These are phyloP conservation scores for Haemoproteus tartakovskyi DNA, from an alignment of 169 alveolate species.

Conservation along the genomic window DNA sequence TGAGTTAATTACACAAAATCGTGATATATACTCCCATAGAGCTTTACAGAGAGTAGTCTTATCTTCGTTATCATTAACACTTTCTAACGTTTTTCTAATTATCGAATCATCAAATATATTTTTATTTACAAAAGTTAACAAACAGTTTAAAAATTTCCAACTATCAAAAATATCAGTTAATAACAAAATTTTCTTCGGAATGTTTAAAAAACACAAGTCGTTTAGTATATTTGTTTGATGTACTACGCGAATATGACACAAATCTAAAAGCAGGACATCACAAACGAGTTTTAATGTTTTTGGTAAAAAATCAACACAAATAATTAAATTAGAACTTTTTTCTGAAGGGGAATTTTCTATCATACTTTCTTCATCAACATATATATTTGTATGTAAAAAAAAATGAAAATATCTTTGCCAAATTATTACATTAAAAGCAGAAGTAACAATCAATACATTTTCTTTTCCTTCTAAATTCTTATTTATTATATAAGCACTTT, in stretches of 20 bases:
- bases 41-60: not conserved
- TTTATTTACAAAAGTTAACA: conserved; percentile 14
- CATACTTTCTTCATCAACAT: conserved; percentile 32
- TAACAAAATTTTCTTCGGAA: conserved; percentile 13
- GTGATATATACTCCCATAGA: too few species aligned
- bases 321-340: conserved; percentile 1
- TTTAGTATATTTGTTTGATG: conserved; percentile 30
- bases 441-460: conserved; percentile 29
- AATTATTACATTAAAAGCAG: conserved; percentile 7
- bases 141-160: conserved; percentile 26
- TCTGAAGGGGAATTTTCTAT: not conserved
- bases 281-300: conserved; percentile 27
- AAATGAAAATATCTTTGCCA: conserved; percentile 25
- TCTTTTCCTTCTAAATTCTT: conserved; percentile 12
- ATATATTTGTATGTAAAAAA: conserved; percentile 4
- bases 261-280: conserved; percentile 21
- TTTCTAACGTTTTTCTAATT: not conserved
- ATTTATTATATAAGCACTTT: conserved; percentile 44
- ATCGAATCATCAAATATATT: conserved; percentile 1
- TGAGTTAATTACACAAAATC: too few species aligned
- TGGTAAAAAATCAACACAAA: conserved; percentile 57
- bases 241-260: conserved; percentile 25
- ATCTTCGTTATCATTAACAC: not conserved
- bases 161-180: conserved; percentile 7
- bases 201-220: conserved; percentile 19